These are phyloP conservation scores for Chaetomium fimeti DNA, from an alignment of 495 filamentous ascomycete species.

Conservation along the genomic window DNA sequence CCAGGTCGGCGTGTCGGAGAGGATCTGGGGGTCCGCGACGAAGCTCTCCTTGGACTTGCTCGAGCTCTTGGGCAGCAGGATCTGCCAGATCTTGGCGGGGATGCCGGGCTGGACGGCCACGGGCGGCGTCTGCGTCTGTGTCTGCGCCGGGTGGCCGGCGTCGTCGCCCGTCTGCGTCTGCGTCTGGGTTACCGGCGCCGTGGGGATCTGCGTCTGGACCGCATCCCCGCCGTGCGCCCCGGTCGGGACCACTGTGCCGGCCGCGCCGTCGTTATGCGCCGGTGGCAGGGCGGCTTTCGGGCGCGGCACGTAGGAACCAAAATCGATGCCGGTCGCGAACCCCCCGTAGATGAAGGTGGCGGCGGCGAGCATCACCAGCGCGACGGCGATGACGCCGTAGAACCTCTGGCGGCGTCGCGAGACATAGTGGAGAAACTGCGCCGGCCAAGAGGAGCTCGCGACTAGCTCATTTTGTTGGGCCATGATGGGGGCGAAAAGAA, in stretches of 20 bases:
- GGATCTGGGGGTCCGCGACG: constrained; percentile 6
- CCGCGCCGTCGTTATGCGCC: background rate
- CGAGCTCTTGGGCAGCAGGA: constrained; percentile 18
- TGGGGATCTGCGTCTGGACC: background rate
- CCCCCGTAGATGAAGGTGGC: constrained; percentile 13
- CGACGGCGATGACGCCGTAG: constrained; percentile 10
- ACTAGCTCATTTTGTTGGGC: constrained; percentile 3
- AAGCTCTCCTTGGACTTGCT: background rate
- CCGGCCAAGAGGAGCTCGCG: constrained; percentile 9
- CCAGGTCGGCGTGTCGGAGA: constrained; percentile 15
- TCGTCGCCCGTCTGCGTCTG: background rate
- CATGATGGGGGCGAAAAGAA: constrained; percentile 1
- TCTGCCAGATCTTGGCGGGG: constrained; percentile 23
- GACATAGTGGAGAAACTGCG: constrained; percentile 12
- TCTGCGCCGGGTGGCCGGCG: constrained; percentile 8
- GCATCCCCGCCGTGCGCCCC: too few species aligned
- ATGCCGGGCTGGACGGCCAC: constrained; percentile 4
- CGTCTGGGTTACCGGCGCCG: background rate
- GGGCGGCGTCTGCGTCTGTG: too few species aligned
- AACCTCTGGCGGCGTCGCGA: constrained; percentile 10
- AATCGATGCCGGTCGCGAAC: constrained; percentile 9
- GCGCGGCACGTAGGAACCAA: constrained; percentile 4
- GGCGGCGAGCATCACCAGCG: constrained; percentile 1
- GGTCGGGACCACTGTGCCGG: background rate
- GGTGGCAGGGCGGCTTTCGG: background rate